Conservation (phyloP, 345 rosid genomes). For the Hibiscus mutabilis region DNA sequence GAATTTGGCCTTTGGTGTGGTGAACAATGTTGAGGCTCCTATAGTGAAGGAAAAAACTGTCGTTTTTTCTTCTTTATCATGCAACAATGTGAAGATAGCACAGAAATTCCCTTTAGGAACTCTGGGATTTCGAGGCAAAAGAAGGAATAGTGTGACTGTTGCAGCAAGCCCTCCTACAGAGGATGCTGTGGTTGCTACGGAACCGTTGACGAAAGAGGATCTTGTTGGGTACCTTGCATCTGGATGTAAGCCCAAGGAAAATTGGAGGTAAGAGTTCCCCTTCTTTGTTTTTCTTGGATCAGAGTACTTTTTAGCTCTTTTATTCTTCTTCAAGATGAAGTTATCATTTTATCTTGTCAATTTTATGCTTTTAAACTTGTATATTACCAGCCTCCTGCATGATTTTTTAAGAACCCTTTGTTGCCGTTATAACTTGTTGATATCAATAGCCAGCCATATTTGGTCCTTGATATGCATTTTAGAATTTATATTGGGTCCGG, state of each 20-base stretch:
- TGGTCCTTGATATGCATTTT: neutral
- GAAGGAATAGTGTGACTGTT: conserved; percentile 48
- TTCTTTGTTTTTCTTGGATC: neutral
- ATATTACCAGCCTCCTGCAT: too few relatives aligned
- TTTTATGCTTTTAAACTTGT: too few relatives aligned
- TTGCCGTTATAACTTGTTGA: neutral
- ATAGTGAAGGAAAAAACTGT: conserved; percentile 29
- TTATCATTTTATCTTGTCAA: too few relatives aligned
- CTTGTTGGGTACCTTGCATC: conserved; percentile 86
- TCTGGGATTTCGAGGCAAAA: conserved; percentile 25
- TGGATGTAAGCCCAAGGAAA: conserved; percentile 90
- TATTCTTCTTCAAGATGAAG: neutral
- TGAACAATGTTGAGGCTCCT: conserved; percentile 26
- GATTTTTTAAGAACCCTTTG: too few relatives aligned
- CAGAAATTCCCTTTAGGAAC: conserved; percentile 19
- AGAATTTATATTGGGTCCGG: neutral
- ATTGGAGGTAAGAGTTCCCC: conserved; percentile 60
- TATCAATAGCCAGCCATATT: neutral
- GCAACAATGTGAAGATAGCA: conserved; percentile 23
- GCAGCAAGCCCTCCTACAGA: conserved; percentile 95
- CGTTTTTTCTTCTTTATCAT: conserved; percentile 33
- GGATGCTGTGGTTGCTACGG: conserved; percentile 58
- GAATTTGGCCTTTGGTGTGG: conserved; percentile 20
- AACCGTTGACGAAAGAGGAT: conserved; percentile 90
- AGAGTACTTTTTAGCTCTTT: too few relatives aligned